Evolutionary conservation across 148 eudicot species (phyloP).

Genomic region (Rheum nobile): DNA sequence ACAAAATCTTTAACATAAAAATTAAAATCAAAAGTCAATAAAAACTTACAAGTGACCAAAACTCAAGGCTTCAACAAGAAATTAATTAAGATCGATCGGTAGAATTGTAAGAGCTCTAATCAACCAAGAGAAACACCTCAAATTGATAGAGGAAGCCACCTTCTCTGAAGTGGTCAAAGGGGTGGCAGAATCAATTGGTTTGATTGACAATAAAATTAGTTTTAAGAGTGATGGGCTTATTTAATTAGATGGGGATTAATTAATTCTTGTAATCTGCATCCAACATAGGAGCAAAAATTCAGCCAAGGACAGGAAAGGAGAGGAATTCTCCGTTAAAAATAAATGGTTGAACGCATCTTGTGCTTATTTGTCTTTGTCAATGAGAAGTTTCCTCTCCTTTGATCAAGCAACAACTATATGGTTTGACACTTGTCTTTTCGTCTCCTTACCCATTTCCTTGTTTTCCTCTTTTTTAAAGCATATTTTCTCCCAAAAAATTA

Average conservation of each 20-base stretch:
- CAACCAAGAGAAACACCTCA: not conserved
- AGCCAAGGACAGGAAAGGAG: not conserved
- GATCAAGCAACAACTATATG: not conserved
- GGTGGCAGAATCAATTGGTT: not conserved
- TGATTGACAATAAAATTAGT: not conserved
- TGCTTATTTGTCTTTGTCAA: not conserved
- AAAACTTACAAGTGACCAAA: not conserved
- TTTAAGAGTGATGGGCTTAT: not conserved
- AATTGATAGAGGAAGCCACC: constrained; percentile 2
- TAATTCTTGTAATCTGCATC: not conserved
- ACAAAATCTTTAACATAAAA: not conserved
- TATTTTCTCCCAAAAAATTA: not conserved
- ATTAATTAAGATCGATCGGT: not conserved
- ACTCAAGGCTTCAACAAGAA: not conserved
- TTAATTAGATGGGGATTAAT: not conserved
- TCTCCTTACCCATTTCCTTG: not conserved
- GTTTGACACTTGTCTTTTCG: not conserved
- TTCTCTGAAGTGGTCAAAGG: constrained; percentile 3
- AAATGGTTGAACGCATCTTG: not conserved
- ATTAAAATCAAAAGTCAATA: not conserved
- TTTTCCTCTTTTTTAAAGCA: not conserved
- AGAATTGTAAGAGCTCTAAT: not conserved
- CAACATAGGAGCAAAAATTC: not conserved
- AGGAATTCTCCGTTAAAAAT: not conserved
- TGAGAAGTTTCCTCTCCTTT: not conserved